Evolutionary conservation across 192 early-diverging fungal species (phyloP).

Genomic region (Funneliformis mosseae): DNA sequence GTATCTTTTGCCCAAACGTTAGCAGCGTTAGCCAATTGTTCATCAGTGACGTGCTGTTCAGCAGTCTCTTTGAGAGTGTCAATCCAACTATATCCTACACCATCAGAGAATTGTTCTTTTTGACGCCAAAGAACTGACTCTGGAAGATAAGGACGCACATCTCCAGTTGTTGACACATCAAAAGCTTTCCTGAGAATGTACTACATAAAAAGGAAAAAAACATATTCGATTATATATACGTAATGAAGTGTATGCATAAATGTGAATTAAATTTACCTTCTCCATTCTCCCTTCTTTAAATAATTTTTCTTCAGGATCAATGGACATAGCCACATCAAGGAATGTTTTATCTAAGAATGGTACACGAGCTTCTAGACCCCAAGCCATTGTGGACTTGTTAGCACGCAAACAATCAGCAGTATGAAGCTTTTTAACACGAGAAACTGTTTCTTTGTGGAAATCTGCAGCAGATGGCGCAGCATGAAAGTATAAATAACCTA

Average conservation of each 20-base stretch:
- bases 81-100: conserved; percentile 98
- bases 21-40: conserved; percentile 65
- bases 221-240: neutral
- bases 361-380: conserved; percentile 98
- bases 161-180: conserved; percentile 78
- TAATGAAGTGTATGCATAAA: neutral
- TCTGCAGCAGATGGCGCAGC: conserved; percentile 77
- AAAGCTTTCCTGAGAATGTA: conserved; percentile 94
- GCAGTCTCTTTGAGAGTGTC: conserved; percentile 87
- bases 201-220: conserved; percentile 15
- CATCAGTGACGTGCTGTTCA: conserved; percentile 73
- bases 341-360: conserved; percentile 96
- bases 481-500: conserved; percentile 98
- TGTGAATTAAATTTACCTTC: conserved; percentile 52
- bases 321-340: conserved; percentile 89
- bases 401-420: conserved; percentile 96
- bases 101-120: conserved; percentile 99
- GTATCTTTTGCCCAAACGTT: conserved; percentile 84
- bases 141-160: conserved; percentile 78
- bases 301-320: conserved; percentile 84
- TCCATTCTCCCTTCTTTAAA: conserved; percentile 80
- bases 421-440: conserved; percentile 95
- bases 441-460: conserved; percentile 90
- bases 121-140: conserved; percentile 93
- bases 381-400: conserved; percentile 99